Conservation (phyloP, 345 rosid species). For the Salix suchowensis region DNA sequence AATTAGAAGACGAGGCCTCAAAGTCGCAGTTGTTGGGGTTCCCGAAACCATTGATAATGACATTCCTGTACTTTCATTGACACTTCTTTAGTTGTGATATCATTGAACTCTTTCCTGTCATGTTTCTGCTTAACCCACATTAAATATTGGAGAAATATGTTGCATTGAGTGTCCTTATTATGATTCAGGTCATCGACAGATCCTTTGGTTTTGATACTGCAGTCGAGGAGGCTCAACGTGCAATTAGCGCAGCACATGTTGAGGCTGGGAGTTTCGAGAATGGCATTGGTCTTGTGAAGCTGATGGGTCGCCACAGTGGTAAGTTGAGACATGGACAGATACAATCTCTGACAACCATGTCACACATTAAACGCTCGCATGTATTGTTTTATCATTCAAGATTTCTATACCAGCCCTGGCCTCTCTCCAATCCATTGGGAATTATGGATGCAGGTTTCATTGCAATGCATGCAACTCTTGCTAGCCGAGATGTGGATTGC, state of each 20-base stretch:
- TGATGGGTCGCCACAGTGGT: slow-evolving; percentile 90
- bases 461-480: slow-evolving; percentile 71
- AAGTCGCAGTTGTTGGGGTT: slow-evolving; percentile 77
- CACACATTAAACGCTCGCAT: neutral
- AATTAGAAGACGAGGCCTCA: slow-evolving; percentile 71
- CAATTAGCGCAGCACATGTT: slow-evolving; percentile 88
- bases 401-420: neutral
- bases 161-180: slow-evolving; percentile 7
- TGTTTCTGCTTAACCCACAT: neutral
- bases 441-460: slow-evolving; percentile 32
- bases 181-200: slow-evolving; percentile 76
- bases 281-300: slow-evolving; percentile 84
- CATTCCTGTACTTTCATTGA: slow-evolving; percentile 57
- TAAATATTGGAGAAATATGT: slow-evolving; percentile 4
- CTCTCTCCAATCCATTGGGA: slow-evolving; percentile 1
- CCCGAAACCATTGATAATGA: slow-evolving; percentile 95
- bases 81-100: slow-evolving; percentile 8
- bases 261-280: slow-evolving; percentile 74
- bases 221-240: slow-evolving; percentile 96
- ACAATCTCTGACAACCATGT: neutral
- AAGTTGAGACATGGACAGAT: slow-evolving; percentile 23
- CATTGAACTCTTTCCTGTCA: neutral
- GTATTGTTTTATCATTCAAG: neutral
- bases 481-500: slow-evolving; percentile 87
- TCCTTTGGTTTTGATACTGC: slow-evolving; percentile 94